Base-by-base conservation (phyloP, 192 early-diverging fungal genomes). In the Rhizophagus clarus region DNA sequence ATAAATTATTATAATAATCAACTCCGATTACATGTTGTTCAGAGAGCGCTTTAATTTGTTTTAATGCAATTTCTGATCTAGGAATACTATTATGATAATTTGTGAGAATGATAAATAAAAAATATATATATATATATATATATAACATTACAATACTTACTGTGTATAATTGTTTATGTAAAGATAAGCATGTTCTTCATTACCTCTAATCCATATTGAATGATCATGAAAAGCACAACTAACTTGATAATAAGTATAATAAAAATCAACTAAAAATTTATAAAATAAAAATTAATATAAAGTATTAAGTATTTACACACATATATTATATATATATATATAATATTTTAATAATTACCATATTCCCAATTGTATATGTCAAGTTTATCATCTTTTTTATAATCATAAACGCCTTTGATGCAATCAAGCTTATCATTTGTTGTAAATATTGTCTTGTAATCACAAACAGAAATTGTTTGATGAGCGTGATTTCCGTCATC, bases 161-260 rank as follows among this genome's bases (percentile, higher is more conserved):
- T 56, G 51, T 6, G 15, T 56, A 56, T 56, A 22, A 22, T 56
- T 56, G n/a, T 56, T 22, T 56, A 22, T 6, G 20, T 56, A 56
- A 7, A 17, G 51, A 22, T 22, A 56, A 22, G 51, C 51, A 56
- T 22, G 6, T 56, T 6, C 5, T 22, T 22, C 4, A 22, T 6
- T 56, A 20, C 51, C 51, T 56, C 20, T 56, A 56, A 56, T 56
- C 51, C 51, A 56, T 56, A 56, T 22, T 22, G 51, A 56, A 56
- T 56, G 5, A 56, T 56, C 51, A 22, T 1, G 20, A 56, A 56
- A 56, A 7, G 51, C 51, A 56, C 51, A 56, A 56, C 17, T 20
- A 56, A 56, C 51, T 56, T 56, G 51, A 56, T 56, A 56, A 56
- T 56, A 56, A 56, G 51, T 56, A 56, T 56, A 56, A 56, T 56